Conservation (phyloP, 2,329 filamentous ascomycete species). For the Lasiodiplodia theobromae region DNA sequence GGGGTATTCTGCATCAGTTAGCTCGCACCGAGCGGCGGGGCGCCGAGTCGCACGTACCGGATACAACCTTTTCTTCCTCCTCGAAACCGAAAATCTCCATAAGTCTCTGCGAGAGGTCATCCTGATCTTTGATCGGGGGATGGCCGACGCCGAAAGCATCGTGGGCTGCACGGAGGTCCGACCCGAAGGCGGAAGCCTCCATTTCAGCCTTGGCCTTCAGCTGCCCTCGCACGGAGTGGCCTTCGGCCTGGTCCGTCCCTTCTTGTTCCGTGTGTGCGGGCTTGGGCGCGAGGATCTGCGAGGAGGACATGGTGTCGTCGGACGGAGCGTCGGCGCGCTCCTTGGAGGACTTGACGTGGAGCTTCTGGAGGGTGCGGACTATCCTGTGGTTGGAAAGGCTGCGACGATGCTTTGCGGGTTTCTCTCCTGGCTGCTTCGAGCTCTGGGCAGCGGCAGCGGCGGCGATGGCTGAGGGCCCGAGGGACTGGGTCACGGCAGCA, state of each 20-base stretch:
- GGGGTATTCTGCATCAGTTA: constrained; percentile 72
- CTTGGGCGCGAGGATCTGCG: constrained; percentile 47
- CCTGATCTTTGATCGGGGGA: background rate
- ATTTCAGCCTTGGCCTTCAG: constrained; percentile 30
- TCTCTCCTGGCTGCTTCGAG: constrained; percentile 2
- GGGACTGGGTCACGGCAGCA: constrained; percentile 7
- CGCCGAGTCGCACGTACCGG: constrained; percentile 57
- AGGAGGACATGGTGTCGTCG: constrained; percentile 60
- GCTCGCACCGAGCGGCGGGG: background rate
- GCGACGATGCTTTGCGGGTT: constrained; percentile 10
- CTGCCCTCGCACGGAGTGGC: background rate
- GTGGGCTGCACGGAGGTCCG: constrained; percentile 24
- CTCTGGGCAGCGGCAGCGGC: background rate
- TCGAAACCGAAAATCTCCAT: constrained; percentile 75
- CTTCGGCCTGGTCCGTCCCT: constrained; percentile 33
- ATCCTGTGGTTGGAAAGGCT: constrained; percentile 69
- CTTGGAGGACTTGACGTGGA: constrained; percentile 50
- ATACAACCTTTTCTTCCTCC: constrained; percentile 81
- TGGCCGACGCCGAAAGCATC: constrained; percentile 7
- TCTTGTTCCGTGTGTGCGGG: constrained; percentile 39
- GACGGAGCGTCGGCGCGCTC: constrained; percentile 15
- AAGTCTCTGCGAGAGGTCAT: constrained; percentile 68
- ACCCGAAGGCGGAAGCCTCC: constrained; percentile 29
- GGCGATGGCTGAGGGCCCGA: background rate
- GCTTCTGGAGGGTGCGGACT: constrained; percentile 69